phyloP scores from a whole-genome alignment of 2,329 filamentous ascomycete genomes.

The Pyricularia pennisetigena region DNA sequence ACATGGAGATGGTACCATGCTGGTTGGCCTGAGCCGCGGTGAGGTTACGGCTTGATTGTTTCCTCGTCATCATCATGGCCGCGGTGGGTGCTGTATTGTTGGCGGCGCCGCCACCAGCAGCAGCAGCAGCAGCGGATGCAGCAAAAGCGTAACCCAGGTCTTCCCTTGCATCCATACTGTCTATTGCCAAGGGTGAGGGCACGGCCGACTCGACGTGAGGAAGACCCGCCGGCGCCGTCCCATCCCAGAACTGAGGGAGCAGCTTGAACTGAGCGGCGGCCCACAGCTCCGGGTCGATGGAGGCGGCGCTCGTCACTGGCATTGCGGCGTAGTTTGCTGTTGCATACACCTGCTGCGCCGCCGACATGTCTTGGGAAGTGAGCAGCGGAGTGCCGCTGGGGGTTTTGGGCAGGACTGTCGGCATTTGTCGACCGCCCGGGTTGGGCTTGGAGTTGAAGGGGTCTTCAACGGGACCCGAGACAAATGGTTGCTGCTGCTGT shows the following conservation, averaged over 20 bases:
- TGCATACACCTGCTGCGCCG: background rate
- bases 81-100: too few species aligned
- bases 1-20: background rate
- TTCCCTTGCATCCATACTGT: background rate
- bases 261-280: background rate
- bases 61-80: background rate
- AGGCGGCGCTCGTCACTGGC: background rate
- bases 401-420: constrained; percentile 19
- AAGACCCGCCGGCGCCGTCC: background rate
- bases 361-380: constrained; percentile 7
- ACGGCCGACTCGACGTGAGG: background rate
- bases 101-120: too few species aligned
- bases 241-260: background rate
- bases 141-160: background rate
- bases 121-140: background rate
- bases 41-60: background rate
- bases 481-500: constrained; percentile 5
- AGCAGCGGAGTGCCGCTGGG: constrained; percentile 28
- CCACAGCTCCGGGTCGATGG: background rate
- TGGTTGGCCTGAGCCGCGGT: background rate
- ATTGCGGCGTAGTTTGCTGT: background rate
- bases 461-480: constrained; percentile 14
- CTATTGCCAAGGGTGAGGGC: background rate
- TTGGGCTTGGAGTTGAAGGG: constrained; percentile 14
- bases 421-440: constrained; percentile 7